A percentile compares a stretch with the other conserved stretches of the same genome.
phyloP scores from a whole-genome alignment of 345 rosid genomes.

The Brassica rapa region DNA sequence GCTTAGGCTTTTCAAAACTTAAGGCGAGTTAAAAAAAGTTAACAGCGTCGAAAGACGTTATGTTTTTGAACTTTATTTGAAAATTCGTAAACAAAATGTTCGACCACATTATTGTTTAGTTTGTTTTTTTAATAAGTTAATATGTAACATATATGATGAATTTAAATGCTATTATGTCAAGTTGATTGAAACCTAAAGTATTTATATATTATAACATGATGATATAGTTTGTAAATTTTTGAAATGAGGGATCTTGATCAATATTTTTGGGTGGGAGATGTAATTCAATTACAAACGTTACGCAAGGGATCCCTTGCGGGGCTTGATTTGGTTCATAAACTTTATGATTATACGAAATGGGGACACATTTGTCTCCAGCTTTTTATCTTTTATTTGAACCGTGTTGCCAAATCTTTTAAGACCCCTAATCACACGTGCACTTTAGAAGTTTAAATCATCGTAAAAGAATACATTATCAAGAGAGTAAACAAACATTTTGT shows the following conservation, averaged over 20 bases:
- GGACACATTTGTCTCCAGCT: conserved; percentile 22
- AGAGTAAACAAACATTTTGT: conserved; percentile 7
- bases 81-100: background rate
- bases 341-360: conserved; percentile 17
- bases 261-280: conserved; percentile 28
- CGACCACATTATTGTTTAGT: background rate
- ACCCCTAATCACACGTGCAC: conserved; percentile 28
- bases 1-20: background rate
- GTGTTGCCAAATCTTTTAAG: background rate
- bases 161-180: background rate
- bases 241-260: background rate
- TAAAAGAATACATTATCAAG: background rate
- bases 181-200: background rate
- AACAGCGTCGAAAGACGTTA: background rate
- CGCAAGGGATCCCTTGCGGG: background rate
- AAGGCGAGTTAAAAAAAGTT: background rate
- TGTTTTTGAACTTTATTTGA: background rate
- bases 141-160: background rate
- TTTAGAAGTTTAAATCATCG: background rate
- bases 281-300: conserved; percentile 11
- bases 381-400: conserved; percentile 15
- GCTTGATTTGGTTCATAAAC: conserved; percentile 11
- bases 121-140: background rate
- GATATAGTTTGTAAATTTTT: background rate
- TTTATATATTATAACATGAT: background rate